phyloP scores from a whole-genome alignment of 2,329 filamentous ascomycete species.

The Basipetospora chlamydospora region DNA sequence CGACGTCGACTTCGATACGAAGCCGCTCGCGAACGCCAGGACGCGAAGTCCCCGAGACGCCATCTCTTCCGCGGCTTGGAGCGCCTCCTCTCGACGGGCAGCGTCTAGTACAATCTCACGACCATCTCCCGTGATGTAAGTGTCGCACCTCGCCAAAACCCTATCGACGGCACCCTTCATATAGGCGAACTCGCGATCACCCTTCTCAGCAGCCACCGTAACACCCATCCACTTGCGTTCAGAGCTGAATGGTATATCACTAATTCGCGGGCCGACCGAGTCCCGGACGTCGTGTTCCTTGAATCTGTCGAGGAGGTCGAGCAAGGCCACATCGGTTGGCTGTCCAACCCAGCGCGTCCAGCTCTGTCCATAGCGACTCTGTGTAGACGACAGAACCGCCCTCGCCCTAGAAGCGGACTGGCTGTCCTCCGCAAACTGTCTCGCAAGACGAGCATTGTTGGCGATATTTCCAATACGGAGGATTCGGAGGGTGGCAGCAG shows the following conservation, averaged over 20 bases:
- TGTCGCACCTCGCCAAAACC: conserved; percentile 75
- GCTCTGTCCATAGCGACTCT: conserved; percentile 37
- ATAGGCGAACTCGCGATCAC: conserved; percentile 70
- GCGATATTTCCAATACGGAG: conserved; percentile 90
- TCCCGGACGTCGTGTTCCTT: conserved; percentile 85
- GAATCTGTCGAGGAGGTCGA: conserved; percentile 83
- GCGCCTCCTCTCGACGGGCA: conserved; percentile 54
- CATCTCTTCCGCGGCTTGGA: conserved; percentile 72
- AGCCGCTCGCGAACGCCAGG: conserved; percentile 81
- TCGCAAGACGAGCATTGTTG: conserved; percentile 77
- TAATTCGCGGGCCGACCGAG: conserved; percentile 64
- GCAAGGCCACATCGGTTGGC: conserved; percentile 91
- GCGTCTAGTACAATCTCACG: conserved; percentile 77
- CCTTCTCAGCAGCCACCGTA: conserved; percentile 51
- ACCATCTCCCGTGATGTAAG: conserved; percentile 75
- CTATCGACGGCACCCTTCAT: conserved; percentile 91
- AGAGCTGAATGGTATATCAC: conserved; percentile 90
- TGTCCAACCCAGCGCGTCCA: conserved; percentile 93
- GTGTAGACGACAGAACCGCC: conserved; percentile 74
- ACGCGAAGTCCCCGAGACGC: conserved; percentile 81
- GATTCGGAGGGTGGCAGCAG: conserved; percentile 63
- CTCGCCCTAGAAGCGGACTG: conserved; percentile 38
- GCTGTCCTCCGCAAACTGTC: conserved; percentile 52
- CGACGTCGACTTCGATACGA: conserved; percentile 32
- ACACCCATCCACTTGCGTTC: conserved; percentile 99